Evolutionary conservation across 805 yeast genomes (phyloP), one percentile per base, ranked within the genome.

Genomic region (Blastobotrys terrestris): DNA sequence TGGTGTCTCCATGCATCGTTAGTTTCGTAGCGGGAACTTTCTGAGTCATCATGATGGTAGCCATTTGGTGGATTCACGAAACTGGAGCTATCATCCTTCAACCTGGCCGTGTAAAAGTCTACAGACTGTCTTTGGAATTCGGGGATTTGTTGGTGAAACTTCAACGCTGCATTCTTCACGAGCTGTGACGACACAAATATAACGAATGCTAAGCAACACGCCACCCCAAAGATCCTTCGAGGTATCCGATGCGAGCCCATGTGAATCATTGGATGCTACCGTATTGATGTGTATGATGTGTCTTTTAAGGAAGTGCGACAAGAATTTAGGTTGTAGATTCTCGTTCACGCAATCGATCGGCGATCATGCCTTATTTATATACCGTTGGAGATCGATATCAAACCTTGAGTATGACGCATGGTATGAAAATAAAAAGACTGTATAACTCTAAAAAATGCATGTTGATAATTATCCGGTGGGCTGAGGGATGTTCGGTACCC

Each of bases 1-100:
- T 46, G 43, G 22, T 19, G n/a, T 41, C 60, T 42, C 61, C 61
- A 58, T n/a, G 48, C 31, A 14, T 57, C 61, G 11, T 31, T 39
- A 16, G 52, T 39, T 22, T 49, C 59, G 39, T 48, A 58, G 7
- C 53, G 31, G 20, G 31, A 19, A 16, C 31, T 18, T 14, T 45
- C 44, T 11, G 16, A 19, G 21, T 7, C 41, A 11, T 44, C 41
- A 39, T 18, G 21, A 19, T 31, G 20, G 19, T 46, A 18, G 11
- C 35, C 11, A 11, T 11, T 26, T 6, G 35, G 11, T 11, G 35
- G 35, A 26, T 26, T 26, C 5, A 26, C 8, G 35, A 26, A 26
- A 26, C 8, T 26, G 35, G 35, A 26, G 5, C 8, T 26, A 6
- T 26, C 35, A 6, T 26, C 8, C 11, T 26, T 26, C 35, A 26